These are phyloP conservation scores for Suhomyces terraborum DNA, from an alignment of 1,139 yeast genomes.

Conservation along the genomic window DNA sequence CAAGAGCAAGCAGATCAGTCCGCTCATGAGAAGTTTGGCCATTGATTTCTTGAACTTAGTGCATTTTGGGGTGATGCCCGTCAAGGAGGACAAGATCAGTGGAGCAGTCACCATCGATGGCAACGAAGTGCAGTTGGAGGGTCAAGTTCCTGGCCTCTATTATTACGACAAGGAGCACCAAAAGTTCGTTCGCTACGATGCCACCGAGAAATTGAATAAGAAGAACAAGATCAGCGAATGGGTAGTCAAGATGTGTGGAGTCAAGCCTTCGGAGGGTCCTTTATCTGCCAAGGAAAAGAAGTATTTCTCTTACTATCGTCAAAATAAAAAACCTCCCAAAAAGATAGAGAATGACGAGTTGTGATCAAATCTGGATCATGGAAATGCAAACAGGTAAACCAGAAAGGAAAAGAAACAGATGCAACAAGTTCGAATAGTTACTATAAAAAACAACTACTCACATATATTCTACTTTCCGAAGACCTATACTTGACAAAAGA, in stretches of 20 bases:
- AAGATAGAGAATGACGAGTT: slow-evolving; percentile 40
- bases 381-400: too few species aligned
- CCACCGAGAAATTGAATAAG: slow-evolving; percentile 33
- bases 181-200: slow-evolving; percentile 25
- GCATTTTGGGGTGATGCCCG: slow-evolving; percentile 32
- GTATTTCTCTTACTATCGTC: slow-evolving; percentile 34
- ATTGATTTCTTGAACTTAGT: slow-evolving; percentile 59
- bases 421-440: too few species aligned
- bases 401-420: too few species aligned
- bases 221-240: slow-evolving; percentile 38
- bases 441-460: too few species aligned
- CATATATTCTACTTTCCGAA: too few species aligned
- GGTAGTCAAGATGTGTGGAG: slow-evolving; percentile 32
- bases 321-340: slow-evolving; percentile 27
- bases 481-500: too few species aligned
- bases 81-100: slow-evolving; percentile 14
- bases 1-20: slow-evolving; percentile 51
- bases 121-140: slow-evolving; percentile 22
- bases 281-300: slow-evolving; percentile 39
- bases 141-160: slow-evolving; percentile 32
- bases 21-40: slow-evolving; percentile 71
- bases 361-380: slow-evolving; percentile 1
- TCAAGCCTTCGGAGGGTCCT: slow-evolving; percentile 41
- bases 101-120: slow-evolving; percentile 24
- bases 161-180: slow-evolving; percentile 28